Evolutionary conservation across 805 yeast genomes (phyloP).

Genomic region (Pichia nanzhaoensis): DNA sequence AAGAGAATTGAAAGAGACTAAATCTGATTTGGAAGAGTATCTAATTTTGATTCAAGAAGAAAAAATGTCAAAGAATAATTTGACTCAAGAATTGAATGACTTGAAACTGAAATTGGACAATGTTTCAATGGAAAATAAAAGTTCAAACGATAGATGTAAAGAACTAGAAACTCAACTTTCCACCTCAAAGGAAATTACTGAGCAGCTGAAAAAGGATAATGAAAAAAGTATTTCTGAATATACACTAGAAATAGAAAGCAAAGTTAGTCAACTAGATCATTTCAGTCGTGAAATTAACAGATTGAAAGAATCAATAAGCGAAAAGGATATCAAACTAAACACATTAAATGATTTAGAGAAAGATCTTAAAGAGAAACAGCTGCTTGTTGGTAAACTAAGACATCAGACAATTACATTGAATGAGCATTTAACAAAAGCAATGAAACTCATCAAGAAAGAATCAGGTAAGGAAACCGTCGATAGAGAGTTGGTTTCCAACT

Average conservation of each 20-base stretch:
- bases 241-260: constrained; percentile 15
- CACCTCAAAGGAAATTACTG: constrained; percentile 18
- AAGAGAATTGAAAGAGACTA: constrained; percentile 33
- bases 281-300: constrained; percentile 17
- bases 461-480: constrained; percentile 75
- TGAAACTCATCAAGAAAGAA: constrained; percentile 73
- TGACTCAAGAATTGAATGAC: constrained; percentile 37
- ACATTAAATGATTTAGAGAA: constrained; percentile 36
- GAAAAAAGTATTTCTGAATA: constrained; percentile 19
- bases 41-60: constrained; percentile 36
- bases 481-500: constrained; percentile 80
- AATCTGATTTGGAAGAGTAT: constrained; percentile 30
- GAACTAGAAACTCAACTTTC: constrained; percentile 25
- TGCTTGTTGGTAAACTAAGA: constrained; percentile 81
- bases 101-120: constrained; percentile 23
- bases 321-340: constrained; percentile 19
- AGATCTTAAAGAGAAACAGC: constrained; percentile 62
- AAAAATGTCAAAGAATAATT: constrained; percentile 37
- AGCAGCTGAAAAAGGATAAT: constrained; percentile 17
- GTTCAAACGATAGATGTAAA: constrained; percentile 11
- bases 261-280: constrained; percentile 18
- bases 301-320: constrained; percentile 9
- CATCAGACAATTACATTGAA: constrained; percentile 92
- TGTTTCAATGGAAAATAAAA: constrained; percentile 21
- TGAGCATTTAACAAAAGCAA: constrained; percentile 92